Conservation (phyloP, 2,329 filamentous ascomycete genomes). For the Aspergillus udagawae region DNA sequence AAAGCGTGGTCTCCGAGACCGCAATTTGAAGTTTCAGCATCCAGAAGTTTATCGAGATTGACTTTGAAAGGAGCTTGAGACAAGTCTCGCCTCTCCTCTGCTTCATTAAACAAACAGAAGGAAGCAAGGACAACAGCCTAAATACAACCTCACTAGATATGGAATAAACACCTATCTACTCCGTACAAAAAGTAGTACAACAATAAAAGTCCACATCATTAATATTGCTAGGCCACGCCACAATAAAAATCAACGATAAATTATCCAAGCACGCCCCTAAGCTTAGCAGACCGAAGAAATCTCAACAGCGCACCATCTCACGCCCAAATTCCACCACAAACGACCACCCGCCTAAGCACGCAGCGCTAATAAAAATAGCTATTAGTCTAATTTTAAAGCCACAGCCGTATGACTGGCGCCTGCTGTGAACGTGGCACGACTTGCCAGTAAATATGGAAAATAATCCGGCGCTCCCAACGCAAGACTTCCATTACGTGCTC, state of each 20-base stretch:
- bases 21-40: background rate
- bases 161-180: too few species aligned
- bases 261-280: background rate
- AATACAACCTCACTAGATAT: background rate
- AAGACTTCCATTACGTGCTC: background rate
- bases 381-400: background rate
- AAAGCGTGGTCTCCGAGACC: background rate
- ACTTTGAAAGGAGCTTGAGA: background rate
- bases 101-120: too few species aligned
- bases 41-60: background rate
- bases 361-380: background rate
- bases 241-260: background rate
- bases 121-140: background rate
- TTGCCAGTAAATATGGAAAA: background rate
- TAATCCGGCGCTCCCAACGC: background rate
- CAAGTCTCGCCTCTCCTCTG: background rate
- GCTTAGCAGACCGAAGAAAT: background rate
- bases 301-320: background rate
- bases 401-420: background rate
- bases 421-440: background rate
- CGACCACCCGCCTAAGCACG: background rate
- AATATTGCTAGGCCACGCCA: too few species aligned
- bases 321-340: background rate
- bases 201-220: too few species aligned
- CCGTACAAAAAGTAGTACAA: background rate